Evolutionary conservation across 805 yeast species (phyloP).

Genomic region (Candida qinlingensis): DNA sequence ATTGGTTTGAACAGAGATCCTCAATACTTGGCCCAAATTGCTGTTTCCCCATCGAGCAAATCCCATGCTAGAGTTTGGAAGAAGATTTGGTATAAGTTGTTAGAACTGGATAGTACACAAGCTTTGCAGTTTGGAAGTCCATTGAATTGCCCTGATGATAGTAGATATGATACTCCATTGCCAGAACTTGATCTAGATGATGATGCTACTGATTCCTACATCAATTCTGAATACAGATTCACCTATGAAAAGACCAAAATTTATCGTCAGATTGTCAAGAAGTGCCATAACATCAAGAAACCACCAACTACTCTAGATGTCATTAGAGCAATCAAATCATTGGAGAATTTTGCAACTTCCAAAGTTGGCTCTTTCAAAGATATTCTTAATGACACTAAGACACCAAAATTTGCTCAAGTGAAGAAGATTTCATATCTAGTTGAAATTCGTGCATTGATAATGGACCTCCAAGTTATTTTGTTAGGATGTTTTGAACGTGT

Average conservation of each 20-base stretch:
- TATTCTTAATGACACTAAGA: conserved; percentile 8
- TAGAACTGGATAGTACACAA: conserved; percentile 21
- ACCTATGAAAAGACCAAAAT: conserved; percentile 28
- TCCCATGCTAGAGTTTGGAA: conserved; percentile 21
- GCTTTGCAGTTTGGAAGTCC: conserved; percentile 12
- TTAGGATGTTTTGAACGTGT: conserved; percentile 35
- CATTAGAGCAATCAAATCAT: conserved; percentile 24
- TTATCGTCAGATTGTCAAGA: conserved; percentile 27
- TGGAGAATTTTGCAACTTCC: conserved; percentile 29
- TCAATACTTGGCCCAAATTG: conserved; percentile 16
- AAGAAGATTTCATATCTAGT: conserved; percentile 21
- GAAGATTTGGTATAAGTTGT: conserved; percentile 21
- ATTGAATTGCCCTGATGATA: conserved; percentile 16
- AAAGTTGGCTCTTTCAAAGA: conserved; percentile 24
- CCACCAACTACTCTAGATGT: conserved; percentile 32
- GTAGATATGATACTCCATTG: conserved; percentile 18
- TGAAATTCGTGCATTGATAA: conserved; percentile 27
- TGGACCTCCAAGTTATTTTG: conserved; percentile 33
- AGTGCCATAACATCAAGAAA: conserved; percentile 29
- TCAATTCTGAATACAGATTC: conserved; percentile 29
- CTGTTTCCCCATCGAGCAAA: conserved; percentile 7
- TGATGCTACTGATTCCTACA: conserved; percentile 32
- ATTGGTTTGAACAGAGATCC: conserved; percentile 59
- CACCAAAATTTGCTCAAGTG: conserved; percentile 15
- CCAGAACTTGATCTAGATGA: conserved; percentile 31